Evolutionary conservation across 2,329 filamentous ascomycete genomes (phyloP).

Genomic region (Fonsecaea pugnacius): DNA sequence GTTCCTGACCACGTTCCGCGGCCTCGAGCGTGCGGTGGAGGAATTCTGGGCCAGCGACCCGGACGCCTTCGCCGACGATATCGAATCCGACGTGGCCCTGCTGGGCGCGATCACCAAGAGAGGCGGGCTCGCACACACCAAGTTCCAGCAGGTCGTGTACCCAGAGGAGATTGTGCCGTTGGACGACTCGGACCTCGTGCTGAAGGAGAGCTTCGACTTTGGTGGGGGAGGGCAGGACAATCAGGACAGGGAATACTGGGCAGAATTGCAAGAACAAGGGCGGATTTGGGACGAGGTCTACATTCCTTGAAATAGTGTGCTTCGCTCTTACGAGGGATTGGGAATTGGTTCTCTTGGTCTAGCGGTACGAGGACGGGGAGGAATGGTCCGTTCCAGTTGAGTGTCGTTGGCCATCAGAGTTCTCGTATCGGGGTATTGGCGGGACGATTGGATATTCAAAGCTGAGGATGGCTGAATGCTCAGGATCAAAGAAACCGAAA

Average conservation of each 20-base stretch:
- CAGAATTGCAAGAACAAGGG: conserved; percentile 17
- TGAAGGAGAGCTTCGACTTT: not conserved
- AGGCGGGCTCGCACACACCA: conserved; percentile 3
- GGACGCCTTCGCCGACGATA: not conserved
- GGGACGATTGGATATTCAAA: not conserved
- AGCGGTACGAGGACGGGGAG: not conserved
- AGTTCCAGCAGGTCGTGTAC: conserved; percentile 18
- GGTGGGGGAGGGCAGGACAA: not conserved
- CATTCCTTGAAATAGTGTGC: not conserved
- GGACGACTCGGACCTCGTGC: not conserved
- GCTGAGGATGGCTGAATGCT: not conserved
- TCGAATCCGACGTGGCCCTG: conserved; percentile 9
- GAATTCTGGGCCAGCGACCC: not conserved
- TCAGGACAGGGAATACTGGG: conserved; percentile 24
- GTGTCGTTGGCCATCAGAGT: not conserved
- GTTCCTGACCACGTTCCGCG: conserved; percentile 22
- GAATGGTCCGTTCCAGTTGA: not conserved
- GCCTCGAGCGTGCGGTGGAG: conserved; percentile 16
- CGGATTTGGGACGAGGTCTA: conserved; percentile 22
- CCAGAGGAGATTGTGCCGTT: conserved; percentile 27
- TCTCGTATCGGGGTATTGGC: not conserved
- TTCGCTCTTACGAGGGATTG: not conserved
- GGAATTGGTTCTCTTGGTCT: not conserved
- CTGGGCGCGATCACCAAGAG: conserved; percentile 6
- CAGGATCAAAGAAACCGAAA: not conserved